Base-by-base conservation (phyloP, 768 basidiomycete genomes). In the Tylopilus balloui region DNA sequence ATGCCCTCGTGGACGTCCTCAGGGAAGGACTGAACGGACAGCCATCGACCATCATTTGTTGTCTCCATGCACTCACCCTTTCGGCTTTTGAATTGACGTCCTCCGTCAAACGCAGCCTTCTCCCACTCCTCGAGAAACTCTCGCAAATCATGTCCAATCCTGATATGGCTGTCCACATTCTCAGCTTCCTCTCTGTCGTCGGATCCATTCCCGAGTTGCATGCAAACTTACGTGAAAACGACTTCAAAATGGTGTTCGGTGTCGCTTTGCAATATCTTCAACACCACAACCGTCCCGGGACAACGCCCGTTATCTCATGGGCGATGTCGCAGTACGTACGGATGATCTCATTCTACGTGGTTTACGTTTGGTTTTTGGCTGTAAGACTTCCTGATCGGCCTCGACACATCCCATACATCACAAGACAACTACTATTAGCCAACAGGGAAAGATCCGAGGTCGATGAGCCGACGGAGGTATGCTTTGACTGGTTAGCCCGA, bases 401-500 rank as follows among this genome's bases (percentile, higher is more conserved):
- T 0, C 76, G 77, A 25, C 85, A 95, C 61, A 79, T 97, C 24
- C 79, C 82, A 24, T 92, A 86, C 69, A 92, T 99, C 64, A 86
- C 87, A 1, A 78, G 87, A 9, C 88, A 92, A 56, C 78, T 99
- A 1, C 73, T 94, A 9, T 74, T 92, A 21, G 92, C 92, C 13
- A 92, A 92, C 68, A 86, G 88, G 51, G 84, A 79, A 13, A 80
- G 78, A 45, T 70, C 72, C 2, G 76, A 79, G 34, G 73, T 94
- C 6, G 96, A 98, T 65, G 91, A 89, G 51, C 84, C 86, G 23
- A 90, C 93, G 0, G 92, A 97, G 63, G 95, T 98, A 29, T 95
- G 92, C 68, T 94, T 98, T 62, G 96, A 99, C 65, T 98, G 94
- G 92, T 76, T 99, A 15, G 87, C 92, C 10, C 78, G 96, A 15